Percentiles rank a stretch among this genome's conserved stretches.
phyloP scores from a whole-genome alignment of 1,139 yeast species.

The Geotrichum siamense region DNA sequence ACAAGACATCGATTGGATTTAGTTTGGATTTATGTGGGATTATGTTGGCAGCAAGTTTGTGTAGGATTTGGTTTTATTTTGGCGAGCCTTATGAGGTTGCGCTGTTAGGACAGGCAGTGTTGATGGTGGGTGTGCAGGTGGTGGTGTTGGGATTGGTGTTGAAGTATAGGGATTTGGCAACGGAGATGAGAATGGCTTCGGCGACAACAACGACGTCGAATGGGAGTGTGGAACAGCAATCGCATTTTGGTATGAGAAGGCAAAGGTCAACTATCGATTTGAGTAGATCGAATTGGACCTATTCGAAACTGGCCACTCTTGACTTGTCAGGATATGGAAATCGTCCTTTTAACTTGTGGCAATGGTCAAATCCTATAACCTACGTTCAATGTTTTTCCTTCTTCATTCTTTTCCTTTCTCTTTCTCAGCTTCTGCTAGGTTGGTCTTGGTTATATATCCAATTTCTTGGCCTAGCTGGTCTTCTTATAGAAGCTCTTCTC shows the following conservation, averaged over 20 bases:
- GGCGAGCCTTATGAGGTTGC: conserved; percentile 76
- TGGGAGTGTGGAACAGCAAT: background rate
- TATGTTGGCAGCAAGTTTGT: conserved; percentile 70
- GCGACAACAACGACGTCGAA: background rate
- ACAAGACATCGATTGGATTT: conserved; percentile 67
- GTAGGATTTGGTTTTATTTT: conserved; percentile 68
- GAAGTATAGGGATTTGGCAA: conserved; percentile 42
- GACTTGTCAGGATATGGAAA: conserved; percentile 24
- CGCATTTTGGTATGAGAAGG: conserved; percentile 6
- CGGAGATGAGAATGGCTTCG: background rate
- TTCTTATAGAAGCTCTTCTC: conserved; percentile 70
- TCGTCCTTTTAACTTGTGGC: conserved; percentile 73
- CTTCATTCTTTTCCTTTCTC: conserved; percentile 41
- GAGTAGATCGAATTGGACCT: background rate
- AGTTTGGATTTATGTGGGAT: conserved; percentile 86
- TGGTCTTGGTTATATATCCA: conserved; percentile 42
- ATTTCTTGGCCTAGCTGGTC: conserved; percentile 63
- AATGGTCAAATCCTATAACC: conserved; percentile 56
- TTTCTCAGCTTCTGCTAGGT: conserved; percentile 44
- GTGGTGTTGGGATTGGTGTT: conserved; percentile 57
- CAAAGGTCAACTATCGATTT: conserved; percentile 8
- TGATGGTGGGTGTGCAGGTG: conserved; percentile 71
- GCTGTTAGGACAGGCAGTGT: conserved; percentile 63
- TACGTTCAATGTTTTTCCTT: conserved; percentile 61
- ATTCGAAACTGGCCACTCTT: background rate